phyloP scores from a whole-genome alignment of 352 stramenopile genomes.

The Phytophthora agathidicida region DNA sequence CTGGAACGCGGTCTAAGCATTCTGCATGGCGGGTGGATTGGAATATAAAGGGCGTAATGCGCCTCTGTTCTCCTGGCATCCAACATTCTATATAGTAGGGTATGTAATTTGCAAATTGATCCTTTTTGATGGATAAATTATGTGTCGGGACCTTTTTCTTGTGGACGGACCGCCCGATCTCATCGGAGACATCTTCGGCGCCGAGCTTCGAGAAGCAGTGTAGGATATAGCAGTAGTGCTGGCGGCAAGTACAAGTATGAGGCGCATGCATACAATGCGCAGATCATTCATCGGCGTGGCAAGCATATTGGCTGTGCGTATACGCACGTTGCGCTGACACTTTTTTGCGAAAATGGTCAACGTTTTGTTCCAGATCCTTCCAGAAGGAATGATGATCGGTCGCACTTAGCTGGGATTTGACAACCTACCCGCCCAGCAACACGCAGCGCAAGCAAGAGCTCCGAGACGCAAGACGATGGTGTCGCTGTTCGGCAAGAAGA shows the following conservation, averaged over 20 bases:
- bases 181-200: slow-evolving; percentile 15
- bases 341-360: slow-evolving; percentile 1
- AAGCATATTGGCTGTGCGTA: no score
- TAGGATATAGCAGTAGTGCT: background rate
- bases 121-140: slow-evolving; percentile 13
- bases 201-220: slow-evolving; percentile 15
- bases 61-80: no score
- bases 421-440: background rate
- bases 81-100: background rate
- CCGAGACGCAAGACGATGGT: slow-evolving; percentile 24
- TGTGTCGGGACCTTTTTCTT: slow-evolving; percentile 18
- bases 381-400: slow-evolving; percentile 32
- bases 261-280: background rate
- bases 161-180: slow-evolving; percentile 20
- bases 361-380: slow-evolving; percentile 31
- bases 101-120: background rate
- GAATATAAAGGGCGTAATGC: slow-evolving; percentile 1
- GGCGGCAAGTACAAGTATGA: background rate
- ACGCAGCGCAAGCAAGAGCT: background rate
- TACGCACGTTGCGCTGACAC: no score
- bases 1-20: background rate
- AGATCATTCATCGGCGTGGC: background rate
- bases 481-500: slow-evolving; percentile 52
- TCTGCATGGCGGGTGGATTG: background rate
- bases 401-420: slow-evolving; percentile 18